Percentiles rank a stretch among this genome's conserved stretches.
phyloP scores from a whole-genome alignment of 1,284 basidiomycete species.

The Ganoderma boninense region DNA sequence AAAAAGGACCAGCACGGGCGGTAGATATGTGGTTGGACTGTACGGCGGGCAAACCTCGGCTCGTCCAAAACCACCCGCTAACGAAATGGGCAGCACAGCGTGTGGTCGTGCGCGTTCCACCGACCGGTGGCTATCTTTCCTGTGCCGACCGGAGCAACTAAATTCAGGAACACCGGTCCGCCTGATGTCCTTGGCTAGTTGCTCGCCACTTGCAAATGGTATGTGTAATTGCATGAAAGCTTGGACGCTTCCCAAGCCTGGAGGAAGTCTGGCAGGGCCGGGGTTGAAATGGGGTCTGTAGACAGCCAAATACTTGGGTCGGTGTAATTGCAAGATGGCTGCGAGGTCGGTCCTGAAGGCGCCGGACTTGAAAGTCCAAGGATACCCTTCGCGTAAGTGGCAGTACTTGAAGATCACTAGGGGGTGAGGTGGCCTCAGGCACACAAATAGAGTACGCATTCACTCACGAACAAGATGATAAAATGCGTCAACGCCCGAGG shows the following conservation, averaged over 20 bases:
- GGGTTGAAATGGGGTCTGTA: background rate
- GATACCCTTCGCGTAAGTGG: too few relatives aligned
- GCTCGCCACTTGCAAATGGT: background rate
- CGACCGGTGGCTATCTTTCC: background rate
- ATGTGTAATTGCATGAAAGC: background rate
- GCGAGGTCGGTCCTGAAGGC: background rate
- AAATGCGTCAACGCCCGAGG: background rate
- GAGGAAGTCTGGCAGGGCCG: background rate
- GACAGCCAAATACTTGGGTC: background rate
- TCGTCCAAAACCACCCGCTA: background rate
- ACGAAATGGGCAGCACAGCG: conserved; percentile 1
- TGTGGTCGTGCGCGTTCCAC: background rate
- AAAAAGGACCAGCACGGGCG: background rate
- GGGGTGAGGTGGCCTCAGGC: background rate
- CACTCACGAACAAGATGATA: background rate
- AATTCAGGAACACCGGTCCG: conserved; percentile 1
- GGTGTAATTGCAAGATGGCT: background rate
- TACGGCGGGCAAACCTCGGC: background rate
- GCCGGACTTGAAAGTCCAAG: background rate
- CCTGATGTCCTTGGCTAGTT: background rate
- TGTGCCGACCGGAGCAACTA: background rate
- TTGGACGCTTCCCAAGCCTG: background rate
- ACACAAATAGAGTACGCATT: background rate
- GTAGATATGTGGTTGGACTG: background rate
- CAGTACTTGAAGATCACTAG: too few relatives aligned